Conservation (phyloP, 192 early-diverging fungal genomes). For the Rhizoclosmatium globosum region DNA sequence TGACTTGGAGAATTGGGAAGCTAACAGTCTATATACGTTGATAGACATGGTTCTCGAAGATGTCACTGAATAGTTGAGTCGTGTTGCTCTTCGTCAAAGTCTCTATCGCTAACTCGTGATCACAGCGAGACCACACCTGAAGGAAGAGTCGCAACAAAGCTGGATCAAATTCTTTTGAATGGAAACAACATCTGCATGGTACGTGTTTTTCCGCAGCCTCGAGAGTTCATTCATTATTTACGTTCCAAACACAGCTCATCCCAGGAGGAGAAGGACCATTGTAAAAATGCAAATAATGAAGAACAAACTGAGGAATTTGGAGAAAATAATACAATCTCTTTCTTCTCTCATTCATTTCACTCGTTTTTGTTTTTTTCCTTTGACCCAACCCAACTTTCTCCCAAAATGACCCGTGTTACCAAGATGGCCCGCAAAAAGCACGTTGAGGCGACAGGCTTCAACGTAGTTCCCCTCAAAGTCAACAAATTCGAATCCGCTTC, state of each 20-base stretch:
- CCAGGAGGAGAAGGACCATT: conserved; percentile 50
- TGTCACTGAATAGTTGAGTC: conserved; percentile 86
- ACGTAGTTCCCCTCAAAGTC: conserved; percentile 54
- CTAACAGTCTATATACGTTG: no score
- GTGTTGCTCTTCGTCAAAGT: neutral
- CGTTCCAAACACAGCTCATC: conserved; percentile 38
- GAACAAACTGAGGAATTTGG: neutral
- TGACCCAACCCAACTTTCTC: conserved; percentile 1
- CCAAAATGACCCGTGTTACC: conserved; percentile 65
- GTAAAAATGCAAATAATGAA: neutral
- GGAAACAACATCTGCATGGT: conserved; percentile 99
- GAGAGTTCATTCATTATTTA: neutral
- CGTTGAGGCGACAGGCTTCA: conserved; percentile 56
- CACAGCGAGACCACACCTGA: conserved; percentile 84
- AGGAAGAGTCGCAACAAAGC: conserved; percentile 75
- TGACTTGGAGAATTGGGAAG: no score
- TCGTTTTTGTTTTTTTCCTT: conserved; percentile 33
- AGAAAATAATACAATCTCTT: neutral
- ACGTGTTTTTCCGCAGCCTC: conserved; percentile 1
- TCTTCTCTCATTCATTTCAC: neutral
- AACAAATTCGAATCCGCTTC: conserved; percentile 48
- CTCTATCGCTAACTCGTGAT: no score
- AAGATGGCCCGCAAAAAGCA: conserved; percentile 64
- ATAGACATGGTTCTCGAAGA: conserved; percentile 96
- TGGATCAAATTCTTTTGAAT: conserved; percentile 93